Percentiles rank a stretch among this genome's conserved stretches.
Evolutionary conservation across 1,284 basidiomycete genomes (phyloP).

Genomic region (Veloboletus limbatus): DNA sequence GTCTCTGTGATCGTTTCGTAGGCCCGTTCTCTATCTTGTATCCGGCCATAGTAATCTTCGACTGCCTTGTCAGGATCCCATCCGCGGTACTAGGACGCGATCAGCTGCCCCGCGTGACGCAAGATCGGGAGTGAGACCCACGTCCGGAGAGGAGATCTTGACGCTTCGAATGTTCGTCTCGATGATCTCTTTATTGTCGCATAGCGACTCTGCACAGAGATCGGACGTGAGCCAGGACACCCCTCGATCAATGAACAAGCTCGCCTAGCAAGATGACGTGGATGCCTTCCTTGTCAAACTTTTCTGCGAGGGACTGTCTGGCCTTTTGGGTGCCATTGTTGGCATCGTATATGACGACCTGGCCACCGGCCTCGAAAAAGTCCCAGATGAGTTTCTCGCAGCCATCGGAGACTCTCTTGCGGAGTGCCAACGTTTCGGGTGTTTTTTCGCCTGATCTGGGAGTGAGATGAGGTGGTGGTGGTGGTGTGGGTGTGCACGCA

Average conservation of each 20-base stretch:
- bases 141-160: conserved; percentile 97
- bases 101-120: neutral
- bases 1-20: conserved; percentile 89
- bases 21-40: conserved; percentile 80
- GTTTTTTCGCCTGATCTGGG: conserved; percentile 63
- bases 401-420: conserved; percentile 71
- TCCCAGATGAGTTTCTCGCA: conserved; percentile 89
- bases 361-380: conserved; percentile 85
- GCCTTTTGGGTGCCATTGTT: conserved; percentile 83
- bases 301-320: conserved; percentile 74
- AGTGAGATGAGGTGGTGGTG: neutral
- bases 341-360: conserved; percentile 99
- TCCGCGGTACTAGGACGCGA: conserved; percentile 69
- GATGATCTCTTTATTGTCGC: conserved; percentile 90
- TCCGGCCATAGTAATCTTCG: conserved; percentile 88
- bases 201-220: conserved; percentile 65
- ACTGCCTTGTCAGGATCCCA: conserved; percentile 94
- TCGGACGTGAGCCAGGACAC: conserved; percentile 3
- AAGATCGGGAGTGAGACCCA: conserved; percentile 40
- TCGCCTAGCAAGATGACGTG: conserved; percentile 92
- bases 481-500: conserved; percentile 33
- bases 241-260: conserved; percentile 34
- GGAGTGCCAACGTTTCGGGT: conserved; percentile 73
- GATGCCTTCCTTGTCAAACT: conserved; percentile 79
- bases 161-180: conserved; percentile 94